Base-by-base conservation (phyloP, 2,329 filamentous ascomycete species). In the Thielaviopsis populi region DNA sequence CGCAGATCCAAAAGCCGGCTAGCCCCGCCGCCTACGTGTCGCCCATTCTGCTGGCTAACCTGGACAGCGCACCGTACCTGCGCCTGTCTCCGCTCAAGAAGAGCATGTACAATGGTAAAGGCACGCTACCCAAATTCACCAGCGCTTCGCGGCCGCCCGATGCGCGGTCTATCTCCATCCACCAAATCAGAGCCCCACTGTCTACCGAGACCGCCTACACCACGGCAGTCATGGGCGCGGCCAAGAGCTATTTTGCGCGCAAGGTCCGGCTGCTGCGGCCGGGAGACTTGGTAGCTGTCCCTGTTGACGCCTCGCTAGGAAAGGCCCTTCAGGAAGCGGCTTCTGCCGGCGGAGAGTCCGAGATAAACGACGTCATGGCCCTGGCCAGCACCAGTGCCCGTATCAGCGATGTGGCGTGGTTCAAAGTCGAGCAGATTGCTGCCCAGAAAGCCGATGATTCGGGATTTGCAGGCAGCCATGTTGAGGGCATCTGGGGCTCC, bases 171-270 rank as follows among this genome's bases (percentile, higher is more conserved):
- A 89, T 97, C 62, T 95, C 88, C 0, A 78, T 99, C 48, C 81
- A 92, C 58, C 94, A 96, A 69, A 84, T 99, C 50, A 86, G 91
- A 11, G 96, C 91, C 0, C 94, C 94, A 0, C 78, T 94, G 7
- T 92, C 91, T 0, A 91, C 88, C 2, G 92, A 97, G 70, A 82
- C 89, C 56, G 82, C 87, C 1, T 81, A 96, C 10, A 91, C 97
- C 71, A 88, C 89, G 6, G 89, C 89, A 3, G 81, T 97, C 3
- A 86, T 97, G 69, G 86, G 89, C 19, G 91, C 89, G 0, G 74
- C 99, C 50, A 96, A 96, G 72, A 84, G 84, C 46, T 87, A 96
- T 71, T 96, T 99, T 72, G 88, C 95, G 68, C 83, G 83, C 63
- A 89, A 88, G 69, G 83, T 87, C 64, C 84, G 94, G 3, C 81